Evolutionary conservation across 2,329 filamentous ascomycete species (phyloP).

Genomic region (Remersonia thermophila): DNA sequence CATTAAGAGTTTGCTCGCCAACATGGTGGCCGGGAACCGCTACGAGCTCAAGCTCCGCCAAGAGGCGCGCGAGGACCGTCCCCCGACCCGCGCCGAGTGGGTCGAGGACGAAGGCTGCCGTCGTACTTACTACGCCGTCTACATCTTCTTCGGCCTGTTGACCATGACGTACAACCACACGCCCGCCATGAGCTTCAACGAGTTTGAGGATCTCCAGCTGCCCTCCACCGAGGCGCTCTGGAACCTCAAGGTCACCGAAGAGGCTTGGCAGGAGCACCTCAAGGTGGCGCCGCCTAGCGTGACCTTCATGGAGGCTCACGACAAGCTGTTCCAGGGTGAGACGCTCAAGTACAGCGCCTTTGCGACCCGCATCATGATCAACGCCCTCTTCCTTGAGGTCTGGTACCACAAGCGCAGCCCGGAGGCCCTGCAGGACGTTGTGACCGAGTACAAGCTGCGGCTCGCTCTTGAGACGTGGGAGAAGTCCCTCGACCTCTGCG

Average conservation of each 20-base stretch:
- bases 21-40: conserved; percentile 95
- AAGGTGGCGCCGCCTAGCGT: conserved; percentile 53
- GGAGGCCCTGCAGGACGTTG: conserved; percentile 92
- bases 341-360: conserved; percentile 88
- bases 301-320: conserved; percentile 88
- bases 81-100: conserved; percentile 79
- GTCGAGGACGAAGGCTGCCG: conserved; percentile 93
- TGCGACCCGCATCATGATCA: conserved; percentile 96
- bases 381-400: conserved; percentile 92
- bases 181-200: conserved; percentile 94
- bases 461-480: conserved; percentile 98
- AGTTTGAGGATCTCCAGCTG: conserved; percentile 85
- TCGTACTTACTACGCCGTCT: conserved; percentile 94
- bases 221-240: conserved; percentile 90
- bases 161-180: conserved; percentile 97
- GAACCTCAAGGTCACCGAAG: conserved; percentile 72
- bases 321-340: conserved; percentile 91
- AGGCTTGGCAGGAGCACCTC: conserved; percentile 75
- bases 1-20: conserved; percentile 93
- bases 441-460: conserved; percentile 94
- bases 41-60: conserved; percentile 92
- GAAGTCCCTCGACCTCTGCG: conserved; percentile 84
- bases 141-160: conserved; percentile 94
- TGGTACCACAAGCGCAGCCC: conserved; percentile 99
- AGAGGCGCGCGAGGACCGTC: conserved; percentile 66